Conservation (phyloP, 2,329 filamentous ascomycete genomes). For the Botrytis squamosa region DNA sequence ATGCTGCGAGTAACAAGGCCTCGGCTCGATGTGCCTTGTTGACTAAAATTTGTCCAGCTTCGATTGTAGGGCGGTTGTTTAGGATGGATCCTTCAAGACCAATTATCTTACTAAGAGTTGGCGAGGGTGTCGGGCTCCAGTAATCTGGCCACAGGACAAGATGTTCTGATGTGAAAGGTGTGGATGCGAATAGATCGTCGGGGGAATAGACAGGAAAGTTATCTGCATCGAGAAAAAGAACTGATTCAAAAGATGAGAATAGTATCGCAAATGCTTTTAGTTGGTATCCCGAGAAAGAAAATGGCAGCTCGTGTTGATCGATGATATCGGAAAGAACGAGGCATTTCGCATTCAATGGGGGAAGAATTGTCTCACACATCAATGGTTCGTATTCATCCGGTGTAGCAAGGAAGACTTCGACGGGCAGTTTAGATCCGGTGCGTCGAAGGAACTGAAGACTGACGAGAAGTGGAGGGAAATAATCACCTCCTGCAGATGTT, state of each 20-base stretch:
- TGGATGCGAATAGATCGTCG: conserved; percentile 42
- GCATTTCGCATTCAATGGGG: conserved; percentile 43
- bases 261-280: conserved; percentile 48
- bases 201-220: conserved; percentile 46
- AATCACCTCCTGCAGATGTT: conserved; percentile 42
- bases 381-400: conserved; percentile 41
- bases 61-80: conserved; percentile 38
- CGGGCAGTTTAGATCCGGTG: conserved; percentile 41
- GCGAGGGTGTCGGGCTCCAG: conserved; percentile 44
- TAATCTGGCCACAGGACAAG: conserved; percentile 50
- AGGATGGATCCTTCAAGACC: neutral
- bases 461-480: conserved; percentile 42
- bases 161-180: conserved; percentile 44
- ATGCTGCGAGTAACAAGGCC: conserved; percentile 47
- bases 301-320: conserved; percentile 16
- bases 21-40: conserved; percentile 44
- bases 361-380: conserved; percentile 43
- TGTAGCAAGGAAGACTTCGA: conserved; percentile 44
- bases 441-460: conserved; percentile 44
- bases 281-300: conserved; percentile 38
- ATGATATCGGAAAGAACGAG: conserved; percentile 35
- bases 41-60: conserved; percentile 45
- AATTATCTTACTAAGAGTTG: conserved; percentile 21
- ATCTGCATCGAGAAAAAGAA: conserved; percentile 51
- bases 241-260: conserved; percentile 50